These are phyloP conservation scores for Piper betle DNA, from an alignment of 164 flowering plant species.

Conservation along the genomic window DNA sequence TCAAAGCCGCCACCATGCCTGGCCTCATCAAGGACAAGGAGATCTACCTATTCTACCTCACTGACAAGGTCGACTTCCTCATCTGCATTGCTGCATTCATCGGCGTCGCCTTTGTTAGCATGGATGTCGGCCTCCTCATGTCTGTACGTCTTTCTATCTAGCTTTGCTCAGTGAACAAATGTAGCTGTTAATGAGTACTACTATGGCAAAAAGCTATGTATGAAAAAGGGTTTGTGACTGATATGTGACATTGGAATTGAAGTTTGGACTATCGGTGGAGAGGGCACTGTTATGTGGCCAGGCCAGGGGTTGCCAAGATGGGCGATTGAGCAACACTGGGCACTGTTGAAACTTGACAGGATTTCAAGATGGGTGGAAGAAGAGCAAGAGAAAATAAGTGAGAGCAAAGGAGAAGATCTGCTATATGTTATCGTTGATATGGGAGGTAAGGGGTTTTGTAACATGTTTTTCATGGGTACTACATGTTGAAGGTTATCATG, in stretches of 20 bases:
- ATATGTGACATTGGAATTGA: not conserved
- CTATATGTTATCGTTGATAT: conserved; percentile 51
- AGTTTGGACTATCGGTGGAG: conserved; percentile 45
- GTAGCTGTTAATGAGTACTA: no score
- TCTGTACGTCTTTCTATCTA: conserved; percentile 31
- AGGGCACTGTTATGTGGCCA: conserved; percentile 59
- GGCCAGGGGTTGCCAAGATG: conserved; percentile 55
- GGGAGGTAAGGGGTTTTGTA: conserved; percentile 28
- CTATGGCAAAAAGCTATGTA: no score
- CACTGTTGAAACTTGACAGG: conserved; percentile 32
- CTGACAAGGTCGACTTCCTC: conserved; percentile 74
- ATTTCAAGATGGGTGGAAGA: conserved; percentile 40
- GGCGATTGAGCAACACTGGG: conserved; percentile 43
- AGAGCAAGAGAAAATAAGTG: conserved; percentile 23
- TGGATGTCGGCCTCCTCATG: conserved; percentile 64
- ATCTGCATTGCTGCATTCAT: conserved; percentile 64
- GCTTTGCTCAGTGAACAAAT: no score
- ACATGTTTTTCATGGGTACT: no score
- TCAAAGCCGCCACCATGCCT: conserved; percentile 76
- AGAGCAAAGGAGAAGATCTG: conserved; percentile 14
- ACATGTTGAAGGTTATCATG: no score
- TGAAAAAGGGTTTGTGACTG: no score
- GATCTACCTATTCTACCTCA: conserved; percentile 36
- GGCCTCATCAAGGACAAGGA: conserved; percentile 65
- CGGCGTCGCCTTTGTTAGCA: conserved; percentile 62